Base-by-base conservation (phyloP, 345 rosid species). In the Citrus medica region DNA sequence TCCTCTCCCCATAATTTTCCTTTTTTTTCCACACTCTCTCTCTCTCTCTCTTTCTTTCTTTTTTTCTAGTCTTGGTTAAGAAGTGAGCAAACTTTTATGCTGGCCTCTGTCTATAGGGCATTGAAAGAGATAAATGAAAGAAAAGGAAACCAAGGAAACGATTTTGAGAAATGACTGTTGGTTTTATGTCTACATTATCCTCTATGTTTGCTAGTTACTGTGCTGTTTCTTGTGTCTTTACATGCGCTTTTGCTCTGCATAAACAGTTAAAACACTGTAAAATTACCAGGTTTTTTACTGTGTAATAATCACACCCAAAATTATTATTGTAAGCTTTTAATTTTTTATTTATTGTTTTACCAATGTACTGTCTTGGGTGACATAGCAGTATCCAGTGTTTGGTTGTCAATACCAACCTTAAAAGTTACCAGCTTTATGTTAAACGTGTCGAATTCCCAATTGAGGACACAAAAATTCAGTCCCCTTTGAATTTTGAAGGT, bases 1-100 rank as follows among this genome's bases (percentile, higher is more conserved):
- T 65, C 93, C 93, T 79, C 93, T 90, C 24, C 93, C 93, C 93
- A 90, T 89, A 2, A 67, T 74, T 32, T 25, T 7, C 27, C 61
- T 33, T 48, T 76, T 32, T 35, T 74, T 4, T 46, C 48, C 48
- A 2, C 48, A 2, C 56, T 28, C 27, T 69, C 56, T 46, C 38
- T 63, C 74, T 67, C 69, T 73, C 17, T 68, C 63, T 42, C 35
- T 30, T 28, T 67, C 30, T 40, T 25, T n/a, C n/a, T n/a, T 17
- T 74, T 67, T 85, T 82, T 79, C 88, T 58, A 68, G 76, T 85
- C 82, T 82, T 68, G 79, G 86, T 75, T 81, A 83, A 80, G 80
- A 25, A 79, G 48, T 79, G 76, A 46, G 10, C 58, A 17, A 76
- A 46, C 83, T 83, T 87, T 82, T 71, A 64, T 38, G 48, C 25